Conservation (phyloP, 768 basidiomycete genomes). For the Suillus paluster region DNA sequence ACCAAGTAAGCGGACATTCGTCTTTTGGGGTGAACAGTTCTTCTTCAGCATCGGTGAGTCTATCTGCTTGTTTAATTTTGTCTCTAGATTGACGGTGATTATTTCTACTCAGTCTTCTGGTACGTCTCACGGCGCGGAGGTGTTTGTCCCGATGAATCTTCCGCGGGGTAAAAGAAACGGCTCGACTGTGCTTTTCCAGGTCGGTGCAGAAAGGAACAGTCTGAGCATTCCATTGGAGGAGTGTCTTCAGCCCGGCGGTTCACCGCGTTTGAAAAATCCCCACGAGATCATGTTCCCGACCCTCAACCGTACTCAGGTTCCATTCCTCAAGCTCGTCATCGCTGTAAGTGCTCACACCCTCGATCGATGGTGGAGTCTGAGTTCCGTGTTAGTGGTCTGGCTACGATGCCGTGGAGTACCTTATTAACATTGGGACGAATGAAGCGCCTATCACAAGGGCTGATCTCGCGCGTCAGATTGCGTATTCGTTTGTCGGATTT, state of each 20-base stretch:
- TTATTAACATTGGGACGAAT: conserved; percentile 4
- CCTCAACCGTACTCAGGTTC: background rate
- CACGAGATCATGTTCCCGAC: conserved; percentile 10
- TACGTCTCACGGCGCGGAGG: background rate
- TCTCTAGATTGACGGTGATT: background rate
- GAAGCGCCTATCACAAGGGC: conserved; percentile 3
- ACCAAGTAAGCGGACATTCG: background rate
- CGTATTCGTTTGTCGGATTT: conserved; percentile 11
- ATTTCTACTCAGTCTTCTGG: background rate
- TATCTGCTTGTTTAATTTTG: background rate
- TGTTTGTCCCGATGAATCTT: conserved; percentile 5
- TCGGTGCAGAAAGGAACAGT: background rate
- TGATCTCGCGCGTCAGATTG: conserved; percentile 14
- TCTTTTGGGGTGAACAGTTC: background rate
- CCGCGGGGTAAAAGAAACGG: conserved; percentile 1
- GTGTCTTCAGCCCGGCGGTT: background rate
- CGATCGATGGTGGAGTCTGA: background rate
- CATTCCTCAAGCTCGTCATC: background rate
- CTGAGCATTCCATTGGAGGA: conserved; percentile 8
- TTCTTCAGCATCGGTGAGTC: background rate
- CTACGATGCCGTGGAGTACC: conserved; percentile 8
- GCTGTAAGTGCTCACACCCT: conserved; percentile 3
- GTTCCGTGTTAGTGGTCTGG: conserved; percentile 16
- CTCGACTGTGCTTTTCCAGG: conserved; percentile 3
- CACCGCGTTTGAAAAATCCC: conserved; percentile 2